These are phyloP conservation scores for Penicillium angulare DNA, from an alignment of 495 filamentous ascomycete species.

Conservation along the genomic window DNA sequence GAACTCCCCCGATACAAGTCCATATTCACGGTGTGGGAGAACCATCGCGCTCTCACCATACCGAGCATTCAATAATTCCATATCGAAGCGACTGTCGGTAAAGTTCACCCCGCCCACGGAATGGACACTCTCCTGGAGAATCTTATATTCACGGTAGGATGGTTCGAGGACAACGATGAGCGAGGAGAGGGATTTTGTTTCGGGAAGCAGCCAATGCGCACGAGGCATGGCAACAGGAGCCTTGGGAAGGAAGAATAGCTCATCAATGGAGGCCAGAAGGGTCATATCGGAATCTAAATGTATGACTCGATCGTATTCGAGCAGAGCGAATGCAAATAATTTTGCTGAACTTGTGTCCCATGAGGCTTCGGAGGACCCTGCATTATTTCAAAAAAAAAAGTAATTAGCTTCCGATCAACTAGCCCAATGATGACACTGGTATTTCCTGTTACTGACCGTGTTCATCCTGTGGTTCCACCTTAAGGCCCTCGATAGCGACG, in stretches of 20 bases:
- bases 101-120: slow-evolving; percentile 19
- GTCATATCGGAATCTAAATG: slow-evolving; percentile 68
- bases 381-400: neutral
- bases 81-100: slow-evolving; percentile 55
- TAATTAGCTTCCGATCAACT: neutral
- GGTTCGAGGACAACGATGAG: slow-evolving; percentile 67
- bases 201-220: slow-evolving; percentile 67
- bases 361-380: slow-evolving; percentile 28
- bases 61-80: slow-evolving; percentile 73
- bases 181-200: slow-evolving; percentile 53
- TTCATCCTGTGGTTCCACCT: slow-evolving; percentile 23
- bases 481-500: slow-evolving; percentile 53
- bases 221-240: slow-evolving; percentile 62
- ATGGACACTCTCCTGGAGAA: slow-evolving; percentile 44
- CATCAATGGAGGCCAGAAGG: slow-evolving; percentile 65
- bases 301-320: slow-evolving; percentile 65
- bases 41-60: slow-evolving; percentile 66
- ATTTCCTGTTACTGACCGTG: slow-evolving; percentile 39
- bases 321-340: slow-evolving; percentile 67
- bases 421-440: no score
- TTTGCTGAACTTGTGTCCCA: slow-evolving; percentile 69
- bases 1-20: slow-evolving; percentile 70
- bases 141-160: slow-evolving; percentile 50
- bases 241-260: slow-evolving; percentile 69
- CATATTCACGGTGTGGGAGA: slow-evolving; percentile 73